A percentile compares a stretch with the other conserved stretches of the same genome.
Conservation (phyloP, 768 basidiomycete species). For the Vararia minispora region DNA sequence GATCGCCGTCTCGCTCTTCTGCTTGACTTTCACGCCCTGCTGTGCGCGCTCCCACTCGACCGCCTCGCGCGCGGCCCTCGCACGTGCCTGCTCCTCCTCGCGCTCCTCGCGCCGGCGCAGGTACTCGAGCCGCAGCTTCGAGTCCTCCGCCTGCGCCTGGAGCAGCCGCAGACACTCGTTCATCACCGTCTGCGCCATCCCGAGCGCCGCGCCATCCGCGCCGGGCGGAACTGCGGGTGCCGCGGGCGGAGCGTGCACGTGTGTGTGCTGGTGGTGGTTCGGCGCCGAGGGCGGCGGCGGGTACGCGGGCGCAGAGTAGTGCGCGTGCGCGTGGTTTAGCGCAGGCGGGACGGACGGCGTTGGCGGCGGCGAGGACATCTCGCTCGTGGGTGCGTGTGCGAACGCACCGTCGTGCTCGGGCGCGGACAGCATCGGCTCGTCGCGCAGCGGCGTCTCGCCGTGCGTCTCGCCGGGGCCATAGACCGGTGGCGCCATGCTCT, state of each 20-base stretch:
- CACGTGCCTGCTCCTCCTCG: slow-evolving; percentile 45
- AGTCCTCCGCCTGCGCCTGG: slow-evolving; percentile 57
- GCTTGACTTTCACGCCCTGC: slow-evolving; percentile 39
- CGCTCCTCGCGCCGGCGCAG: slow-evolving; percentile 56
- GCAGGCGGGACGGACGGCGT: slow-evolving; percentile 11
- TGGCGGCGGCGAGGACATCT: slow-evolving; percentile 14
- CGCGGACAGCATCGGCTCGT: slow-evolving; percentile 9
- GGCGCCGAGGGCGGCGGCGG: background rate
- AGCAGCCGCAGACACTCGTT: slow-evolving; percentile 47
- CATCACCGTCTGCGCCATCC: slow-evolving; percentile 46
- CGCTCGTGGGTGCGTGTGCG: slow-evolving; percentile 9
- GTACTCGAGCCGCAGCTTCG: slow-evolving; percentile 61
- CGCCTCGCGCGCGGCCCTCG: slow-evolving; percentile 44
- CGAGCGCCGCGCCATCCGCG: slow-evolving; percentile 33
- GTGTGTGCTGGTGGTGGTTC: background rate
- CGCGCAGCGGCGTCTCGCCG: slow-evolving; percentile 8
- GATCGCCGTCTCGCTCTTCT: slow-evolving; percentile 58
- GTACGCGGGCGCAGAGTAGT: background rate
- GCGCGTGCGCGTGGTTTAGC: background rate
- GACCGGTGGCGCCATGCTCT: slow-evolving; percentile 13
- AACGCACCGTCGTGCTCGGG: slow-evolving; percentile 8
- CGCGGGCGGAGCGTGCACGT: background rate
- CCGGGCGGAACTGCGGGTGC: background rate
- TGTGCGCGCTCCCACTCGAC: slow-evolving; percentile 44
- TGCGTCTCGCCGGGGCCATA: slow-evolving; percentile 7